These are phyloP conservation scores for Sungouiella thailandica DNA, from an alignment of 805 yeast species.

Conservation along the genomic window DNA sequence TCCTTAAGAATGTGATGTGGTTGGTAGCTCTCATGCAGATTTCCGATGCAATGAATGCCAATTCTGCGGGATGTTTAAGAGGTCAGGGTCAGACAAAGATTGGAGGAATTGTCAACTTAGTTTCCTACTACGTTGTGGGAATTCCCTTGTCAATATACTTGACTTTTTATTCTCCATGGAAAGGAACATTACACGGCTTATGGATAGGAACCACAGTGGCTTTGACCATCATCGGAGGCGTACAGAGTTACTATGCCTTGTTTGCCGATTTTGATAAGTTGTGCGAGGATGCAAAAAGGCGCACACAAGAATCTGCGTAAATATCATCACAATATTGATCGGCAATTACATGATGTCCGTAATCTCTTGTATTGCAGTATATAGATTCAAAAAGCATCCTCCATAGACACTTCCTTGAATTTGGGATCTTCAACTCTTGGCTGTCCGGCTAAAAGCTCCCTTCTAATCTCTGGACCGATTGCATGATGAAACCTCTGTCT, in stretches of 20 bases:
- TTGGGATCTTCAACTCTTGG: constrained; percentile 43
- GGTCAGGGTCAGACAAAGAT: constrained; percentile 73
- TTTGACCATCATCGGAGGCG: constrained; percentile 13
- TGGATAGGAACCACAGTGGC: constrained; percentile 50
- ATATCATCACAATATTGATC: too few relatives aligned
- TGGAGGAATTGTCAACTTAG: constrained; percentile 54
- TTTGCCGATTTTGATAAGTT: constrained; percentile 33
- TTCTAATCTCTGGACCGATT: constrained; percentile 90
- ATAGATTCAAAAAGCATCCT: constrained; percentile 28
- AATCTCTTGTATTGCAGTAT: constrained; percentile 1
- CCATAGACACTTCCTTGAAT: constrained; percentile 32
- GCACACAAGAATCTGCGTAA: constrained; percentile 23
- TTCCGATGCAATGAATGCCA: constrained; percentile 64
- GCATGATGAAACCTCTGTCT: constrained; percentile 85
- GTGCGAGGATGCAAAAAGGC: constrained; percentile 34
- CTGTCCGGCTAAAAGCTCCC: constrained; percentile 85
- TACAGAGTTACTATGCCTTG: constrained; percentile 38
- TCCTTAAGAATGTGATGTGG: constrained; percentile 52
- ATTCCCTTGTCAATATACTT: constrained; percentile 54
- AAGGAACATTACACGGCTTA: constrained; percentile 51
- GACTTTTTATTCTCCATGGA: constrained; percentile 44
- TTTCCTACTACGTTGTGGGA: constrained; percentile 58
- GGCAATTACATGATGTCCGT: too few relatives aligned
- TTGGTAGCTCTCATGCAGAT: constrained; percentile 66
- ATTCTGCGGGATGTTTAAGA: constrained; percentile 70